A percentile compares a stretch with the other conserved stretches of the same genome.
These are phyloP conservation scores for Ascochyta rabiei DNA, from an alignment of 2,329 filamentous ascomycete species.

Conservation along the genomic window DNA sequence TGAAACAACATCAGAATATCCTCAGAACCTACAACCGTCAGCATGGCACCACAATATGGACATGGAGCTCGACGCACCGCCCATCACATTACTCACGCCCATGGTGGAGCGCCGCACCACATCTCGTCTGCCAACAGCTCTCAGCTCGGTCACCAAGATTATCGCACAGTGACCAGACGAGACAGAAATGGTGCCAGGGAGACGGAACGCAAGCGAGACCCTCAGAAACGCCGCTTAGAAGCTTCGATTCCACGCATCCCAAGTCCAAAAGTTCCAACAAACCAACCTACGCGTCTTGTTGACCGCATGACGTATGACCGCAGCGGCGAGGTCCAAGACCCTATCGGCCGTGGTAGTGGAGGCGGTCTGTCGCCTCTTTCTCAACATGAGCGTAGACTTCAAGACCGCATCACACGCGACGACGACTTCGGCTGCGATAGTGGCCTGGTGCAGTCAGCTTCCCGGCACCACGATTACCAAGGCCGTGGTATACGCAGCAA, in stretches of 20 bases:
- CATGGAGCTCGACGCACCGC: neutral
- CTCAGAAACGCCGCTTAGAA: neutral
- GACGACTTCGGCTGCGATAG: neutral
- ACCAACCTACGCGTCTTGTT: neutral
- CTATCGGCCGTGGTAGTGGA: neutral
- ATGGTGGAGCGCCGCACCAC: neutral
- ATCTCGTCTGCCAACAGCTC: neutral
- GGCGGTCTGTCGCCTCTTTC: neutral
- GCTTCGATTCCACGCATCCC: neutral
- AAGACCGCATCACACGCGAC: neutral
- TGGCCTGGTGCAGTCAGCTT: neutral
- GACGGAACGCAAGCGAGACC: conserved; percentile 2
- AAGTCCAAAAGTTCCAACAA: neutral
- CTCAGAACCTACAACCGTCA: neutral
- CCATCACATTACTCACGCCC: neutral
- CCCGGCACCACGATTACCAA: neutral
- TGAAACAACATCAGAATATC: neutral
- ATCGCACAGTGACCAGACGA: neutral
- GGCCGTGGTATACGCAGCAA: neutral
- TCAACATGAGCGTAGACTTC: neutral
- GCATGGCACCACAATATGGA: neutral
- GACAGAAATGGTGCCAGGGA: conserved; percentile 6
- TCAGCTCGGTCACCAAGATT: neutral
- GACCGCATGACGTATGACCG: conserved; percentile 1
- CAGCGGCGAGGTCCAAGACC: neutral